Base-by-base conservation (phyloP, 352 stramenopile species). In the Phytophthora tubulina region DNA sequence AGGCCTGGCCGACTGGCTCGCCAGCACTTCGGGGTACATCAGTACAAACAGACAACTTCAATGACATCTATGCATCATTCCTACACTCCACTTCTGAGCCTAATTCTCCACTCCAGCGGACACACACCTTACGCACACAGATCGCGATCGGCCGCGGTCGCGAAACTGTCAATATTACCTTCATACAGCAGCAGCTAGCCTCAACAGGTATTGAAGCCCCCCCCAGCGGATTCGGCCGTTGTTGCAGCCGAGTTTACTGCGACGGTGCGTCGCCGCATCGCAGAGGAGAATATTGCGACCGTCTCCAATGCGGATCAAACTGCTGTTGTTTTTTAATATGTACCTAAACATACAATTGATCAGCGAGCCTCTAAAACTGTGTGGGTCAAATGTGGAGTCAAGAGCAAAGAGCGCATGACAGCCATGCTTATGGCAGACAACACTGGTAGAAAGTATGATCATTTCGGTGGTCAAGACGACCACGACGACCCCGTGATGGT, bases 221-320 rank as follows among this genome's bases (percentile, higher is more conserved):
- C 54, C 2, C 11, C 53, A 1, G 36, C 1, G 2, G 52, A 69
- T 5, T 63, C 67, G 1, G 36, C 33, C 2, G 3, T 30, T 13
- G 41, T 59, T 3, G 53, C 59, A 31, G 14, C 21, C 1, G 60
- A 66, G 2, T 74, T 74, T n/a, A n/a, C 53, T 15, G 36, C 36
- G 21, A 55, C 52, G 4, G 53, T 70, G 3, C 60, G 36, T 4
- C n/a, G 52, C 14, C 36, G 46, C 5, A 49, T 75, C 30, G 30
- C 44, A 2, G 45, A 63, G 10, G 44, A 63, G 14, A 46, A 39
- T 10, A 70, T 72, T 17, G 31, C 31, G 1, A 65, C 56, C 13
- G 36, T 79, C 3, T 73, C 50, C 33, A 76, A 76, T 42, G 68
- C 53, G 1, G 46, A 36, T 27, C 73, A 78, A 65, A 81, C 74